These are phyloP conservation scores for Aspergillus candidus DNA, from an alignment of 2,329 filamentous ascomycete genomes.

Conservation along the genomic window DNA sequence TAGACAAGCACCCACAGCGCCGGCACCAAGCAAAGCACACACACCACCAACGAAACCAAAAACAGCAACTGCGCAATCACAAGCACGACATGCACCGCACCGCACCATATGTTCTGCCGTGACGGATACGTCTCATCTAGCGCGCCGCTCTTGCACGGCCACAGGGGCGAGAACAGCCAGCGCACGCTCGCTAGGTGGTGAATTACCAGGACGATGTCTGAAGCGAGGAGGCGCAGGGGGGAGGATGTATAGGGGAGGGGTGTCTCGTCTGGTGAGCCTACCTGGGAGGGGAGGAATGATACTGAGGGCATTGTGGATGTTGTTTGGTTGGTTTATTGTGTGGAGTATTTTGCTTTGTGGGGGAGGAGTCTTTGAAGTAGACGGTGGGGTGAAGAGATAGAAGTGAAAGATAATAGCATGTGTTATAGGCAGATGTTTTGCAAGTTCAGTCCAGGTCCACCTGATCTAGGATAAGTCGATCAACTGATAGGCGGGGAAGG, in stretches of 20 bases:
- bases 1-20: slow-evolving; percentile 24
- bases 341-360: neutral
- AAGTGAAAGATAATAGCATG: no score
- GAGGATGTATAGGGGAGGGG: slow-evolving; percentile 35
- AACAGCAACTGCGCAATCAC: slow-evolving; percentile 56
- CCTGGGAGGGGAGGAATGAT: slow-evolving; percentile 8
- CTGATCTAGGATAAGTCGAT: no score
- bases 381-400: no score
- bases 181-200: slow-evolving; percentile 41
- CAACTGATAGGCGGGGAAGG: no score
- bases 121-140: slow-evolving; percentile 62
- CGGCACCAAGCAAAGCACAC: slow-evolving; percentile 41
- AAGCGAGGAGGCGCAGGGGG: slow-evolving; percentile 27
- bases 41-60: slow-evolving; percentile 52
- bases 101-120: slow-evolving; percentile 49
- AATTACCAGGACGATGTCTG: slow-evolving; percentile 24
- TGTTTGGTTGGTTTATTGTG: neutral
- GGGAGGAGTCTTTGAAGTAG: no score
- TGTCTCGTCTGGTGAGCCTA: slow-evolving; percentile 9
- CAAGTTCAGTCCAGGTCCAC: no score
- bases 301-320: slow-evolving; percentile 1
- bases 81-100: slow-evolving; percentile 55
- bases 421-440: no score
- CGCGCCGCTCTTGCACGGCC: slow-evolving; percentile 45
- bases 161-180: slow-evolving; percentile 55